Evolutionary conservation across 1,284 basidiomycete genomes (phyloP).

Genomic region (Tetrapyrgos nigripes): DNA sequence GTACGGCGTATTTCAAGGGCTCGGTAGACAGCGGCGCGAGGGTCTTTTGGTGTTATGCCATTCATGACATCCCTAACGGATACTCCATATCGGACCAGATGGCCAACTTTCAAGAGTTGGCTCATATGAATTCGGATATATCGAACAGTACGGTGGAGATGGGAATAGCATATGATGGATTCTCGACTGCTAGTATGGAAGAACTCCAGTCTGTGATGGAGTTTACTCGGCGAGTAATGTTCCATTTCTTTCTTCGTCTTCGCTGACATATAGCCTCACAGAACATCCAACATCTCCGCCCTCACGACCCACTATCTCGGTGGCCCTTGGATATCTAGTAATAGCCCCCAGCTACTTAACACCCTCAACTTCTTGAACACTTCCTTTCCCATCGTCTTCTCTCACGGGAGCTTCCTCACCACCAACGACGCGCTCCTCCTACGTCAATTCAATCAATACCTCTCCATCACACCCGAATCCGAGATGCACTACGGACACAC

Average conservation of each 20-base stretch:
- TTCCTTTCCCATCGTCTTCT: conserved; percentile 11
- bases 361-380: conserved; percentile 6
- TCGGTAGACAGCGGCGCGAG: conserved; percentile 12
- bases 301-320: not conserved
- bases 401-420: conserved; percentile 7
- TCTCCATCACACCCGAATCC: conserved; percentile 14
- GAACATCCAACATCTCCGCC: not conserved
- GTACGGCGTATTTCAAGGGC: conserved; percentile 7
- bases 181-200: not conserved
- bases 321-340: not conserved
- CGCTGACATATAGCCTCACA: not conserved
- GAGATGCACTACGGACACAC: conserved; percentile 17
- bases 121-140: not conserved
- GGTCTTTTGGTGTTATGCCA: conserved; percentile 13
- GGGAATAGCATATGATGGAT: not conserved
- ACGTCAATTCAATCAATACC: conserved; percentile 12
- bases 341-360: conserved; percentile 1
- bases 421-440: conserved; percentile 10
- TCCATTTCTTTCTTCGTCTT: not conserved
- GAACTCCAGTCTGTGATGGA: not conserved
- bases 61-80: conserved; percentile 5
- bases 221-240: not conserved
- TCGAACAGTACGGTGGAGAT: not conserved
- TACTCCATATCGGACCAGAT: not conserved
- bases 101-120: not conserved